Evolutionary conservation across 2,329 filamentous ascomycete genomes (phyloP), one percentile per base, ranked within the genome.

Genomic region (Exophiala viscosa): DNA sequence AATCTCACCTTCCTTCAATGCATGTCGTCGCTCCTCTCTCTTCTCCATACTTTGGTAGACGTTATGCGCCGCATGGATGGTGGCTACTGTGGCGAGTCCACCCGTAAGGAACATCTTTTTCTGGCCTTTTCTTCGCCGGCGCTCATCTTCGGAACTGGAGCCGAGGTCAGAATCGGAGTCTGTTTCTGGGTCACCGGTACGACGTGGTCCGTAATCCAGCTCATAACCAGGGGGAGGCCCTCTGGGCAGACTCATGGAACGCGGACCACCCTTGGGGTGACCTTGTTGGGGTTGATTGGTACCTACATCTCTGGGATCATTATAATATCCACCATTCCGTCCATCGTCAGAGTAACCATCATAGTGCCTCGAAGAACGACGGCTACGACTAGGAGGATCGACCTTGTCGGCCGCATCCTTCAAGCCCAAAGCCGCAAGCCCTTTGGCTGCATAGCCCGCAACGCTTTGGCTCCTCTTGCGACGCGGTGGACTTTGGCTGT

Each of bases 61-160:
- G 56, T 76, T 79, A 66, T 87, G 83, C 11, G 81, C 84, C 18
- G 84, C 84, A 69, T 87, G 83, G 57, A 87, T 85, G 23, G 84
- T 86, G 34, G 84, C 84, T 54, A 87, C 78, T 52, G 82, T 83
- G 48, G 84, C 84, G 53, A 87, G 72, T 58, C 84, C 83, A 49
- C 82, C 80, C 60, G 83, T 85, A 58, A 86, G 66, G 64, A 85
- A 68, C 74, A 85, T 81, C 70, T 85, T 85, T 68, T 81, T 79
- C 73, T 77, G 77, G 73, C 85, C 76, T 65, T 85, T 84, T 69
- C 83, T 86, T 48, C 77, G 74, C 64, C 75, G 72, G 60, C 78
- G 75, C 65, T 84, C 82, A 71, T 87, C 82, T 65, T 84, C 83
- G 63, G 77, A 77, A 66, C 79, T 81, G 58, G 76, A 78, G 50